A percentile compares a stretch with the other conserved stretches of the same genome.
phyloP scores from a whole-genome alignment of 805 yeast genomes.

The Allodekkera sacchari region DNA sequence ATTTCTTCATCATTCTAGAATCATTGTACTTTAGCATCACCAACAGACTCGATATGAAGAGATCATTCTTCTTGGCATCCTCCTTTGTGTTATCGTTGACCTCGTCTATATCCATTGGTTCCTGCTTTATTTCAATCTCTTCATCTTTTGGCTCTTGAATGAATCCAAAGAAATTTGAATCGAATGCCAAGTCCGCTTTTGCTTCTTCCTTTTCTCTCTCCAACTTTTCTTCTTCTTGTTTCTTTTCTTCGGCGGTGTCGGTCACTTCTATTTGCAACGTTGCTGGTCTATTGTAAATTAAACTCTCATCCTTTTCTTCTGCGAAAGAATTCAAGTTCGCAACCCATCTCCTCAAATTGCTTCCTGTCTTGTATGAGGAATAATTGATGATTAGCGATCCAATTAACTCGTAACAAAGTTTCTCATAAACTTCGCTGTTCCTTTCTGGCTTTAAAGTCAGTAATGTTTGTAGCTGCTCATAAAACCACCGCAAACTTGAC shows the following conservation, averaged over 20 bases:
- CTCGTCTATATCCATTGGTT: background rate
- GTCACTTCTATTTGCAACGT: slow-evolving; percentile 3
- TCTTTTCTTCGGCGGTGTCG: slow-evolving; percentile 1
- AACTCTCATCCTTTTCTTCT: slow-evolving; percentile 7
- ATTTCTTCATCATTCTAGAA: slow-evolving; percentile 8
- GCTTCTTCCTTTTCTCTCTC: background rate
- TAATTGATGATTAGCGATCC: slow-evolving; percentile 17
- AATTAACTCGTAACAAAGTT: slow-evolving; percentile 15
- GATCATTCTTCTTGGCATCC: slow-evolving; percentile 6
- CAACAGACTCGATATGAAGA: slow-evolving; percentile 15
- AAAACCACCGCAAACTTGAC: slow-evolving; percentile 17
- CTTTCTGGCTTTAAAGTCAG: slow-evolving; percentile 6
- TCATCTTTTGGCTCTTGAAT: slow-evolving; percentile 18
- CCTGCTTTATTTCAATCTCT: background rate
- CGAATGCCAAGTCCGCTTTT: slow-evolving; percentile 12
- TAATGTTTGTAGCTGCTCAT: slow-evolving; percentile 10
- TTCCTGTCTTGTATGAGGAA: slow-evolving; percentile 13
- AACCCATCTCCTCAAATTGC: slow-evolving; percentile 16
- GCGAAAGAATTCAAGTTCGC: slow-evolving; percentile 11
- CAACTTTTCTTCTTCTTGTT: background rate
- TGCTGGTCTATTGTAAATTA: slow-evolving; percentile 16
- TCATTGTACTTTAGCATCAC: slow-evolving; percentile 10
- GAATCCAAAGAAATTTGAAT: slow-evolving; percentile 23
- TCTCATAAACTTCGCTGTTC: slow-evolving; percentile 8
- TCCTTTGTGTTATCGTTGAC: background rate